Evolutionary conservation across 2,329 filamentous ascomycete genomes (phyloP), one percentile per base, ranked within the genome.

Genomic region (Thielaviopsis populi): DNA sequence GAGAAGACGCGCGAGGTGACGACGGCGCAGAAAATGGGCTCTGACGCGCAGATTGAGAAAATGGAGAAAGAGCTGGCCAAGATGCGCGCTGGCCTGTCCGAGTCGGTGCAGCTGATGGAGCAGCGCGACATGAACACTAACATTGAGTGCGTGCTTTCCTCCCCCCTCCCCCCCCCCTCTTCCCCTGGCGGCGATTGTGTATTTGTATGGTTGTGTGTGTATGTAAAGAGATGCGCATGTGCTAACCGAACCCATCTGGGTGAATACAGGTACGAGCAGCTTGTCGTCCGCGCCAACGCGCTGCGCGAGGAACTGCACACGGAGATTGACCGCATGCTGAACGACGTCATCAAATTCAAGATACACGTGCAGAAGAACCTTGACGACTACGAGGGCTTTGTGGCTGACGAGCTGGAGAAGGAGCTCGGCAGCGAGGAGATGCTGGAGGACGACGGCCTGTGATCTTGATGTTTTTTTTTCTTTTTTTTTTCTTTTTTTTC

Each of bases 341-440:
- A 96, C 75, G 91, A 97, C 72, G 88, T 96, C 67, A 95, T 97
- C 77, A 91, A 95, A 71, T 97, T 99, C 83, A 99, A 99, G 77
- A 89, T 99, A 68, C 91, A 97, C 71, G 80, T 99, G 61, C 94
- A 99, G 74, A 91, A 91, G 76, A 87, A 85, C 66, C 78, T 99
- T 63, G 92, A 96, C 72, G 89, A 94, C 71, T 97, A 96, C 73
- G 94, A 99, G 75, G 85, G 86, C 64, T 96, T 96, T 72, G 90
- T 96, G 6, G 86, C 89, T 1, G 89, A 95, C 68, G 92, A 97
- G 76, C 85, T 96, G n/a, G 89, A 95, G 76, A 83, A 86, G 71
- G 88, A 91, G 75, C 76, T 91, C 24, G 83, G 84, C n/a, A 83
- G 80, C 48, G 85, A 87, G 43, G 82, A 84, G 68, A 70, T 72